These are phyloP conservation scores for Saturnispora quitensis DNA, from an alignment of 805 yeast genomes.

Conservation along the genomic window DNA sequence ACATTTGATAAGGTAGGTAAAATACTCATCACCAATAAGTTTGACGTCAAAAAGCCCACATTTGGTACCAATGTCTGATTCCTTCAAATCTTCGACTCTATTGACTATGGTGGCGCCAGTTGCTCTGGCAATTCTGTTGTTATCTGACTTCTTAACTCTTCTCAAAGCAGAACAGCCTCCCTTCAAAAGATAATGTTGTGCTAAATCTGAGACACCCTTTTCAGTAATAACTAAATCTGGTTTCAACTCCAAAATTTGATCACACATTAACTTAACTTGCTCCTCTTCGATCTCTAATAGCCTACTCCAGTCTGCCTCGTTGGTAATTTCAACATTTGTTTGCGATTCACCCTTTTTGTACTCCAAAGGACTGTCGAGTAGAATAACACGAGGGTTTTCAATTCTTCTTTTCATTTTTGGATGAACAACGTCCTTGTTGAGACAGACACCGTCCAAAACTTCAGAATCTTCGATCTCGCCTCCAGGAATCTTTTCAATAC, in stretches of 20 bases:
- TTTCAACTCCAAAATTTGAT: conserved; percentile 69
- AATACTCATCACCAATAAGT: conserved; percentile 95
- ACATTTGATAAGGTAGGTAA: conserved; percentile 75
- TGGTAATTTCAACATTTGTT: conserved; percentile 93
- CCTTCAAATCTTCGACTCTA: conserved; percentile 89
- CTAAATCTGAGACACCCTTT: conserved; percentile 96
- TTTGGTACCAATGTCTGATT: conserved; percentile 75
- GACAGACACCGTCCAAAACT: conserved; percentile 83
- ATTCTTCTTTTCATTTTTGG: conserved; percentile 93
- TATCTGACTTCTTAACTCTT: conserved; percentile 91
- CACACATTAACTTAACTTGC: conserved; percentile 83
- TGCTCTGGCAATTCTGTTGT: conserved; percentile 92
- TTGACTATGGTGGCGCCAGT: conserved; percentile 97
- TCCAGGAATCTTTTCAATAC: conserved; percentile 95
- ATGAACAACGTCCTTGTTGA: conserved; percentile 97
- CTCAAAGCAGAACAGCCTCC: conserved; percentile 90
- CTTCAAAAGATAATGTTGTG: conserved; percentile 90
- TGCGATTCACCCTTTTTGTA: conserved; percentile 99
- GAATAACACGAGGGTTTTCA: conserved; percentile 79
- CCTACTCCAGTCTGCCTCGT: conserved; percentile 94
- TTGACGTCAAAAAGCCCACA: conserved; percentile 93
- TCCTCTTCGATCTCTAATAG: conserved; percentile 95
- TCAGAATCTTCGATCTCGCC: conserved; percentile 88
- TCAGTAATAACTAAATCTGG: conserved; percentile 96
- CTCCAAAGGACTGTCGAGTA: conserved; percentile 94